Base-by-base conservation (phyloP, 2,329 filamentous ascomycete genomes). In the Cylindrodendrum hubeiense region DNA sequence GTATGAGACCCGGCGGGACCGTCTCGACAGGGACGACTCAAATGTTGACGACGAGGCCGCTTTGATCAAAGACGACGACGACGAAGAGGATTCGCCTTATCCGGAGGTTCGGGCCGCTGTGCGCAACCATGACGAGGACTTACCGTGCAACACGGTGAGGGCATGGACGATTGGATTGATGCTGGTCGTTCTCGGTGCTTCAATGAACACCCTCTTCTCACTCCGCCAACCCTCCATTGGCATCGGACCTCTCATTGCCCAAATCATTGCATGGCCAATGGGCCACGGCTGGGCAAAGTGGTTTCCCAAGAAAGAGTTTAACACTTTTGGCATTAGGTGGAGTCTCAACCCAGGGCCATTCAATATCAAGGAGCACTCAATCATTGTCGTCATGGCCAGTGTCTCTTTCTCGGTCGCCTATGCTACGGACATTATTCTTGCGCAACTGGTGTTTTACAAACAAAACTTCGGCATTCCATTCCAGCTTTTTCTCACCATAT, bases 381-480 rank as follows among this genome's bases (percentile, higher is more conserved):
- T 92, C 65, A 91, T 92, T 61, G 87, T 89, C 19, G 87, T 91
- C 69, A 91, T 91, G 88, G 90, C 92, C 17, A 89, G 91, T 74
- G 90, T 92, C 6, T 89, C 90, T 5, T 92, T 93, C 68, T 90
- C 82, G 53, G 89, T 86, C 6, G 90, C 91, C 4, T 94, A 94
- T 71, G 90, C 91, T 1, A 93, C 91, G 1, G 91, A 94, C 69
- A 90, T 93, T 30, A 86, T 94, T 47, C 82, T 93, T 2, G 91
- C 91, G 0, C 91, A 93, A 78, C 80, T 88, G 19, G 85, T 90
- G 17, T 93, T 93, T 71, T 94, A 94, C 75, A 89, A 90, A 75
- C 86, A 92, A 71, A 82, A 90, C 63, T 92, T 92, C 72, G 90
- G 90, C 21, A 83, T 91, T 67, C 68, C 82, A 1, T 93, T 91